Evolutionary conservation across 1,284 basidiomycete genomes (phyloP), one percentile per base, ranked within the genome.

Genomic region (Pseudomicrostroma phylloplanum): DNA sequence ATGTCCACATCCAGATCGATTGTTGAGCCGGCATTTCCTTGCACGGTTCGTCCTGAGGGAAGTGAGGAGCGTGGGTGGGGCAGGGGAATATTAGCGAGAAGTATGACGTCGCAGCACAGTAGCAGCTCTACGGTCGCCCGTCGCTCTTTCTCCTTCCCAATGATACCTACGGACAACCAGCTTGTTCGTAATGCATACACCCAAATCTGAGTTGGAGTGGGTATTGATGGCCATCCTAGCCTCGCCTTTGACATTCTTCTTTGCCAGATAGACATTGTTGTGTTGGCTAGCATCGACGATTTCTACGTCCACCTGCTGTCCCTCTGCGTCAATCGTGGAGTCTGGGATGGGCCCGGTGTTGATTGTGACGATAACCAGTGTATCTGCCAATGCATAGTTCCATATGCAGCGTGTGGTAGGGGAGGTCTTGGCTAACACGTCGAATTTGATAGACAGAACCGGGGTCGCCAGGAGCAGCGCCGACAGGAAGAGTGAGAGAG

Each of bases 1-100:
- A 98, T 94, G 77, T 98, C 96, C 49, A 97, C 87, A 78, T 98
- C 94, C 60, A 98, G 82, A 82, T 98, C 94, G 67, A 98, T 82
- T 23, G 88, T 84, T 23, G 65, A 48, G 30, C 51, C 51, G 21
- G 51, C 13, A 6, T n/a, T 48, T 3, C 46, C 46, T 23, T n/a
- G 46, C 46, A n/a, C 46, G 46, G 30, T 36, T 36, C 30, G 30
- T 36, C 21, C 21, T 48, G 43, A 48, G 17, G 43, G 15, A 3
- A n/a, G 12, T 48, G 4, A 21, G 43, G 12, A 12, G 43, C 6
- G 43, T n/a, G n/a, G 12, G 12, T 4, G 43, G 6, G 12, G 43
- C 6, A 48, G 43, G 4, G 43, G 6, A 12, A 48, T 4, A 12
- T 48, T 13, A 48, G 15, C 12, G 15, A 48, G 15, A 48, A 17